phyloP scores from a whole-genome alignment of 768 basidiomycete species.

The Nidularia sp. region DNA sequence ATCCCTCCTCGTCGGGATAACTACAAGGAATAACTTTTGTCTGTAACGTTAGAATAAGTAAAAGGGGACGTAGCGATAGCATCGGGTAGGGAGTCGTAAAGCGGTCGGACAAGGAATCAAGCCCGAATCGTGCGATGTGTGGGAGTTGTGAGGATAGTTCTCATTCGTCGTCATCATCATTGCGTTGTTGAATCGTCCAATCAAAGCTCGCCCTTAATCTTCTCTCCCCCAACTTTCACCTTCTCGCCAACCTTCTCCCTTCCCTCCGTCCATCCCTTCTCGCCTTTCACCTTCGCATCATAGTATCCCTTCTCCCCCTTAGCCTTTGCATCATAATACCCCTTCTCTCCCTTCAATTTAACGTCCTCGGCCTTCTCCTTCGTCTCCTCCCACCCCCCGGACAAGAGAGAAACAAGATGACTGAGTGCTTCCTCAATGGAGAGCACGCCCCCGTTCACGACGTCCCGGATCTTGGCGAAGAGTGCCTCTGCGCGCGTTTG shows the following conservation, averaged over 20 bases:
- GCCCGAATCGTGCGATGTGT: no score
- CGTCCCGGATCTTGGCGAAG: slow-evolving; percentile 58
- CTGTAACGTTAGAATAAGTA: no score
- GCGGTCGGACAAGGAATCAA: no score
- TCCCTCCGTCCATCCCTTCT: slow-evolving; percentile 19
- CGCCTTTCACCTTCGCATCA: slow-evolving; percentile 14
- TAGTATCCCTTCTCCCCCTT: slow-evolving; percentile 19
- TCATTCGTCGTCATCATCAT: no score
- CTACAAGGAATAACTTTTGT: no score
- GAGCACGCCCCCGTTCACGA: slow-evolving; percentile 63
- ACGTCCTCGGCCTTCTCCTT: slow-evolving; percentile 22
- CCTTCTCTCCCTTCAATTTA: slow-evolving; percentile 15
- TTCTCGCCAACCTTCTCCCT: slow-evolving; percentile 25
- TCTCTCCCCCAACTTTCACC: slow-evolving; percentile 30
- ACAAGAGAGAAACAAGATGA: slow-evolving; percentile 39
- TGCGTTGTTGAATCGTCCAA: neutral
- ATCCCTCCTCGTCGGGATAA: no score
- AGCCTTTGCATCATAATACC: slow-evolving; percentile 15
- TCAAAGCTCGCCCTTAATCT: slow-evolving; percentile 38
- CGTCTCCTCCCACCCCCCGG: slow-evolving; percentile 28
- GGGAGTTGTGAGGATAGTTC: no score
- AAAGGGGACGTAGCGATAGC: no score
- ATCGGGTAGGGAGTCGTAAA: no score
- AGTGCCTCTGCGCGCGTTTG: slow-evolving; percentile 52
- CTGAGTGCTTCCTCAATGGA: slow-evolving; percentile 76